phyloP scores from a whole-genome alignment of 306 rosid species.

The Arachis stenosperma region DNA sequence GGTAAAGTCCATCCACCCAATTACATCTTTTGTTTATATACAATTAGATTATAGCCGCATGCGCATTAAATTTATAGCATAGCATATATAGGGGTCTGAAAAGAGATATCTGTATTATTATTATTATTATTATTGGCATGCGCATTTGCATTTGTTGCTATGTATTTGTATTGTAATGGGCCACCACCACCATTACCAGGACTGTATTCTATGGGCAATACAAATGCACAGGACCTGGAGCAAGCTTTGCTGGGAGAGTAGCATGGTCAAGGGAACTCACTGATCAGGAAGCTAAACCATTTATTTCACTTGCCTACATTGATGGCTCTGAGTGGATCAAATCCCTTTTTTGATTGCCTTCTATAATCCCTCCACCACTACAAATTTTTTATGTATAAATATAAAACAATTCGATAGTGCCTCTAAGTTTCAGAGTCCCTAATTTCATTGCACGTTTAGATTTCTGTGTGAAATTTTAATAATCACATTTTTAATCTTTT shows the following conservation, averaged over 20 bases:
- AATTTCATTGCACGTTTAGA: not conserved
- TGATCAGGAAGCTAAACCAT: slow-evolving; percentile 66
- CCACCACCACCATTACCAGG: slow-evolving; percentile 53
- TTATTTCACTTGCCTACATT: slow-evolving; percentile 62
- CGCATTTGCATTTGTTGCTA: slow-evolving; percentile 22
- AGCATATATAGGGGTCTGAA: slow-evolving; percentile 18
- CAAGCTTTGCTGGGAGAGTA: slow-evolving; percentile 67
- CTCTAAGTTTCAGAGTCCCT: not conserved
- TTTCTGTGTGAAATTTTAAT: too few species aligned
- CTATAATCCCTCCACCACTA: not conserved
- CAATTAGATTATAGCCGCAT: slow-evolving; percentile 28
- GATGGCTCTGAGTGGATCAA: slow-evolving; percentile 58
- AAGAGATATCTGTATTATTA: not conserved
- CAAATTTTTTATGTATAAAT: slow-evolving; percentile 30
- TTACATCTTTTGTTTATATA: slow-evolving; percentile 12
- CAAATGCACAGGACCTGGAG: slow-evolving; percentile 74
- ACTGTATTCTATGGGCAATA: slow-evolving; percentile 83
- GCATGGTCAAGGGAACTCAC: slow-evolving; percentile 82
- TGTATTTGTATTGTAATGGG: slow-evolving; percentile 30
- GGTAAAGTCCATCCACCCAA: slow-evolving; percentile 20
- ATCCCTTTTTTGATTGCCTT: slow-evolving; percentile 21
- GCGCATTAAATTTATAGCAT: slow-evolving; percentile 1
- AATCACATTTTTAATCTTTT: too few species aligned
- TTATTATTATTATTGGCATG: slow-evolving; percentile 33
- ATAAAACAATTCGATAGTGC: not conserved